Conservation (phyloP, 73 alveolate genomes). For the Diophrys sp. region DNA sequence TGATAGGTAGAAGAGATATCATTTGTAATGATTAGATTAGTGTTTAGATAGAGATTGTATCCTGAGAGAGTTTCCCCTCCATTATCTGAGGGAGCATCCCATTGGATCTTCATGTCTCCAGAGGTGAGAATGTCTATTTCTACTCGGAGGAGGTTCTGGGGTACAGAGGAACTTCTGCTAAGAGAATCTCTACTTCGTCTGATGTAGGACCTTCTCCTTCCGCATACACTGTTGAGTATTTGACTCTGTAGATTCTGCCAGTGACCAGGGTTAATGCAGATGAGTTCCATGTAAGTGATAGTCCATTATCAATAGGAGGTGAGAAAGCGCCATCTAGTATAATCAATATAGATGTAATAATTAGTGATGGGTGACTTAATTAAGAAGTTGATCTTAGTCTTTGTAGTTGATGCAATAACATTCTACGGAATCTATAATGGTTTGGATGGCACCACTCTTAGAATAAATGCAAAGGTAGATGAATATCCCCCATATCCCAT, state of each 20-base stretch:
- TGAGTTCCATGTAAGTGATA: constrained; percentile 26
- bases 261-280: constrained; percentile 38
- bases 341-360: constrained; percentile 56
- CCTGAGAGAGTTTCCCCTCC: constrained; percentile 70
- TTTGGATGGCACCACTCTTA: constrained; percentile 39
- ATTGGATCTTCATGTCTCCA: constrained; percentile 51
- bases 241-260: constrained; percentile 61
- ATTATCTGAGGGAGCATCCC: constrained; percentile 65
- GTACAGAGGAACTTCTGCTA: constrained; percentile 67
- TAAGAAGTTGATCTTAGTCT: constrained; percentile 19
- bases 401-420: constrained; percentile 26
- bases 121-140: constrained; percentile 44
- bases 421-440: constrained; percentile 45
- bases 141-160: constrained; percentile 44
- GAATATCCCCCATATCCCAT: constrained; percentile 50
- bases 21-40: constrained; percentile 43
- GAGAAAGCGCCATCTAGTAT: constrained; percentile 50
- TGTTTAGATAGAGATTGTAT: constrained; percentile 61
- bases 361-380: constrained; percentile 34
- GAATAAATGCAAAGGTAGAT: constrained; percentile 22
- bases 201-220: constrained; percentile 78
- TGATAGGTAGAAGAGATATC: constrained; percentile 20
- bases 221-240: constrained; percentile 70
- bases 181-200: constrained; percentile 65
- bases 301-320: constrained; percentile 20